Conservation (phyloP, 805 yeast species). For the Brettanomyces sp. region DNA sequence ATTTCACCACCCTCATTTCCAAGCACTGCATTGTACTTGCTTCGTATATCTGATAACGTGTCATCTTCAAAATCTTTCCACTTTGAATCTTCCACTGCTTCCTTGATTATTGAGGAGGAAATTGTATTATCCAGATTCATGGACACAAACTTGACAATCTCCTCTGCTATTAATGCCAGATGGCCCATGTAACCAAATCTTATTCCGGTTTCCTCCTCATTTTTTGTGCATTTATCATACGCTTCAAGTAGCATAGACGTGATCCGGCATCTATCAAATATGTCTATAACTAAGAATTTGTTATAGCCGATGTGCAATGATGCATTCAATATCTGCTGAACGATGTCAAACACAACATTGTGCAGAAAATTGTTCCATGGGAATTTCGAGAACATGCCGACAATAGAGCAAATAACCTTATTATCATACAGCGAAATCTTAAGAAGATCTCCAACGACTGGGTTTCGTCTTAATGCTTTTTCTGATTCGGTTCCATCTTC, state of each 20-base stretch:
- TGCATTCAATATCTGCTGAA: slow-evolving; percentile 86
- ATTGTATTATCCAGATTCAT: slow-evolving; percentile 47
- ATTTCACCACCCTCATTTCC: slow-evolving; percentile 42
- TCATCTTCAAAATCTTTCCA: slow-evolving; percentile 61
- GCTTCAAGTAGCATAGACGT: slow-evolving; percentile 54
- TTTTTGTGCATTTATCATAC: slow-evolving; percentile 46
- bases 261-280: slow-evolving; percentile 56
- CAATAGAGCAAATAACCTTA: slow-evolving; percentile 55
- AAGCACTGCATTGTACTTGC: slow-evolving; percentile 85
- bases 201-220: slow-evolving; percentile 50
- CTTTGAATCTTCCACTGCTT: slow-evolving; percentile 20
- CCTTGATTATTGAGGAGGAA: slow-evolving; percentile 43
- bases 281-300: slow-evolving; percentile 61
- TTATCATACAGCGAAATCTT: slow-evolving; percentile 77
- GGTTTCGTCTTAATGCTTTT: slow-evolving; percentile 36
- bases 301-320: slow-evolving; percentile 73
- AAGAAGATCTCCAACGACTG: slow-evolving; percentile 80
- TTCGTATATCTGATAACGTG: slow-evolving; percentile 79
- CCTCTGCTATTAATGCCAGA: slow-evolving; percentile 85
- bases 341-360: slow-evolving; percentile 92
- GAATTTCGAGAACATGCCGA: slow-evolving; percentile 66
- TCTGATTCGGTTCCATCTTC: slow-evolving; percentile 15
- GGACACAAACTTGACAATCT: slow-evolving; percentile 78
- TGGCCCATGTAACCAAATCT: slow-evolving; percentile 98
- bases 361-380: slow-evolving; percentile 98